Percentiles rank a stretch among this genome's conserved stretches.
Evolutionary conservation across 495 filamentous ascomycete species (phyloP).

Genomic region (Pyrenula massariospora): DNA sequence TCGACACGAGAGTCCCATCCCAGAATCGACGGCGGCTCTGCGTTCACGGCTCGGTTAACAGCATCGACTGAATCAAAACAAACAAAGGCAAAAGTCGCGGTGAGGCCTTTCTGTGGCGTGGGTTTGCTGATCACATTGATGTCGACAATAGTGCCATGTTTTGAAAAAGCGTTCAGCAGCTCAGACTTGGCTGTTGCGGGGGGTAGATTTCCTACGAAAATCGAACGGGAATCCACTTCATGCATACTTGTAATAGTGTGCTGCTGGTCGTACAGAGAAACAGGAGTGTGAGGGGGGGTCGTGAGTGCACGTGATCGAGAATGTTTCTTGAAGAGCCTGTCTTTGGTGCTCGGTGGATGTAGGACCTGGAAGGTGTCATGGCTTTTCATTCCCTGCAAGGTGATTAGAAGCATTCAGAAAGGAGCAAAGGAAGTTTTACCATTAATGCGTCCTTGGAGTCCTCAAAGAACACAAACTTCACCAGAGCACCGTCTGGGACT

Average conservation of each 20-base stretch:
- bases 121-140: slow-evolving; percentile 26
- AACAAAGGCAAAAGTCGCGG: slow-evolving; percentile 41
- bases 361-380: slow-evolving; percentile 6
- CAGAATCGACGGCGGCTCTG: slow-evolving; percentile 2
- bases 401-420: slow-evolving; percentile 2
- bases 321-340: slow-evolving; percentile 2
- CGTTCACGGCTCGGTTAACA: slow-evolving; percentile 24
- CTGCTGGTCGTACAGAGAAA: neutral
- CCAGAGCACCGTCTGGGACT: slow-evolving; percentile 34
- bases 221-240: slow-evolving; percentile 29
- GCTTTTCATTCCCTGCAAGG: slow-evolving; percentile 14
- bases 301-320: slow-evolving; percentile 3
- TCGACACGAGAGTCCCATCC: slow-evolving; percentile 13
- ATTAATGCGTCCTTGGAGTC: slow-evolving; percentile 22
- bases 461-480: slow-evolving; percentile 32
- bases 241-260: slow-evolving; percentile 1
- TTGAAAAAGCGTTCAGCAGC: slow-evolving; percentile 22
- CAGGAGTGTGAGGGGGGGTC: slow-evolving; percentile 1
- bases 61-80: slow-evolving; percentile 26
- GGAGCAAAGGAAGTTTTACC: slow-evolving; percentile 7
- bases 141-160: slow-evolving; percentile 26
- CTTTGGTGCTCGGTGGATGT: slow-evolving; percentile 3
- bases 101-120: neutral
- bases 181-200: slow-evolving; percentile 19
- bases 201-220: slow-evolving; percentile 41